phyloP scores from a whole-genome alignment of 805 yeast genomes.

The Saccharomycopsis babjevae region DNA sequence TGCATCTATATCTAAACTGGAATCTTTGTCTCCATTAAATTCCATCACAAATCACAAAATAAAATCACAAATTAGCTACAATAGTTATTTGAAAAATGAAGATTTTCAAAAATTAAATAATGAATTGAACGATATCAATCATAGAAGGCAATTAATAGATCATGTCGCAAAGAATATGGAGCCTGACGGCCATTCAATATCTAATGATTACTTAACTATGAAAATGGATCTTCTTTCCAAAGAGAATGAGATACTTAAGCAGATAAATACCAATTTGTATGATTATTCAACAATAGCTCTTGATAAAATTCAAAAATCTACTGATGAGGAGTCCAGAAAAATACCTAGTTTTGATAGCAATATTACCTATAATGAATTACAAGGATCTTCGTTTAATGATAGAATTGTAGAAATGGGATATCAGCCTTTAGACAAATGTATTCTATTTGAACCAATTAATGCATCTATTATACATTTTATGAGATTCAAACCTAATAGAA shows the following conservation, averaged over 20 bases:
- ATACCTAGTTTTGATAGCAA: neutral
- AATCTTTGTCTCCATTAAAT: neutral
- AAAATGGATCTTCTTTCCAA: conserved; percentile 8
- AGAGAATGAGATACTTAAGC: conserved; percentile 7
- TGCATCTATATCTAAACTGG: neutral
- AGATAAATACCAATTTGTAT: neutral
- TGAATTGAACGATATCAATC: conserved; percentile 3
- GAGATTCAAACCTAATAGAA: conserved; percentile 15
- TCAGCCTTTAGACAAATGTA: neutral
- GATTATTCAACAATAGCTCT: neutral
- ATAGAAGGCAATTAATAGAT: conserved; percentile 4
- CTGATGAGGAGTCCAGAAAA: neutral
- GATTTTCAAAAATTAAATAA: neutral
- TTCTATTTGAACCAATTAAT: conserved; percentile 6
- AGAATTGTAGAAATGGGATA: neutral
- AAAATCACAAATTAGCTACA: neutral
- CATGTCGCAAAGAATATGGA: conserved; percentile 2
- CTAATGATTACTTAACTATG: neutral
- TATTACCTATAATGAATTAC: neutral
- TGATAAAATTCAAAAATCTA: neutral
- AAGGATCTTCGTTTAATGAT: neutral
- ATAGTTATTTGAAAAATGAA: neutral
- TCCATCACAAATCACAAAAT: neutral
- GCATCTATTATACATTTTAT: conserved; percentile 1
- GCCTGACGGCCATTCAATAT: conserved; percentile 1